Evolutionary conservation across 1,284 basidiomycete species (phyloP).

Genomic region (Austroboletus novae-zelandiae): DNA sequence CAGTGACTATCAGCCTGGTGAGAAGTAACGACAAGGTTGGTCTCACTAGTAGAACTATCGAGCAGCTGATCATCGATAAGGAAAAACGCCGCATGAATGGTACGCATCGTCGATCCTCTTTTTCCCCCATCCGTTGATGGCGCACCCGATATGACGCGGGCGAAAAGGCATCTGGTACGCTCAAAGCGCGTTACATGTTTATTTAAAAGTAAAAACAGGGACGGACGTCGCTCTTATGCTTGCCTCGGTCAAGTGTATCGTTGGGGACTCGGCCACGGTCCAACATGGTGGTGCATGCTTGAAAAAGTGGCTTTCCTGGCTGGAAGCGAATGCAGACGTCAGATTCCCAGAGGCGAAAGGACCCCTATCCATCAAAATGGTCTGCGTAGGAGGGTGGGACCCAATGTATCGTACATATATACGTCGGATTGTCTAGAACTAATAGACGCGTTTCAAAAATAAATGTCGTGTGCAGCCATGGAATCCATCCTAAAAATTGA

Average conservation of each 20-base stretch:
- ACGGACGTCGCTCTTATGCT: not conserved
- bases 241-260: conserved; percentile 60
- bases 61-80: conserved; percentile 34
- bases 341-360: conserved; percentile 62
- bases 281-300: conserved; percentile 79
- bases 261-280: conserved; percentile 90
- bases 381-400: not conserved
- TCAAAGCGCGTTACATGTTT: not conserved
- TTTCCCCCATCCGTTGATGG: not conserved
- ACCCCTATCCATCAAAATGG: not conserved
- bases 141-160: conserved; percentile 69
- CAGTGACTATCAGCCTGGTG: conserved; percentile 85
- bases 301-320: conserved; percentile 87
- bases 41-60: not conserved
- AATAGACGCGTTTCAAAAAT: conserved; percentile 6
- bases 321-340: conserved; percentile 88
- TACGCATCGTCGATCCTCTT: conserved; percentile 27
- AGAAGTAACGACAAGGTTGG: conserved; percentile 78
- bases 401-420: not conserved
- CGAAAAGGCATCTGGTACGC: conserved; percentile 80
- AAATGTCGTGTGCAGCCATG: conserved; percentile 8
- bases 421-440: conserved; percentile 1
- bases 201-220: not conserved
- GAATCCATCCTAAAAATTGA: not conserved
- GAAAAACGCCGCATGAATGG: conserved; percentile 90